Conservation (phyloP, 139 green algal genomes). For the Haematococcus sp. region DNA sequence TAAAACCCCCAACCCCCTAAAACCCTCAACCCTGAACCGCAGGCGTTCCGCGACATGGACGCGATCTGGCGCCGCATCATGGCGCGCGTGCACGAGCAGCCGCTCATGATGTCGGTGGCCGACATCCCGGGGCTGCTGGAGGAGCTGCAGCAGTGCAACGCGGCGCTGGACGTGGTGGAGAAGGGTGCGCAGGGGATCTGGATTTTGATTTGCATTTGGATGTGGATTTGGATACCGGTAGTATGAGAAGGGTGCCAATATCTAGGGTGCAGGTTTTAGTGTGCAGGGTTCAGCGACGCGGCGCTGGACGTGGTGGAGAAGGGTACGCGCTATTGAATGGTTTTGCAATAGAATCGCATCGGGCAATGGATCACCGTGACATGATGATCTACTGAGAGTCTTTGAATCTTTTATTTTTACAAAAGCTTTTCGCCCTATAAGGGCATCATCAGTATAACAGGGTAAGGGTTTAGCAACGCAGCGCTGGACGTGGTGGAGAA, state of each 20-base stretch:
- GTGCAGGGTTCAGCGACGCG: too few relatives aligned
- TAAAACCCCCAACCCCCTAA: too few relatives aligned
- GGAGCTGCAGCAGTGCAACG: slow-evolving; percentile 61
- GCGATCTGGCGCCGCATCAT: slow-evolving; percentile 69
- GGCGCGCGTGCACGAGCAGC: slow-evolving; percentile 26
- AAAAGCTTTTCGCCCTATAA: too few relatives aligned
- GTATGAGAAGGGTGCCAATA: too few relatives aligned
- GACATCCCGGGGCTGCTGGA: slow-evolving; percentile 66
- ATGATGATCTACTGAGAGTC: too few relatives aligned
- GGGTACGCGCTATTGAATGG: slow-evolving; percentile 27
- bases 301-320: slow-evolving; percentile 73
- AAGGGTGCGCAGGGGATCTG: slow-evolving; percentile 35
- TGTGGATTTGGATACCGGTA: too few relatives aligned
- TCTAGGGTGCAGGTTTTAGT: too few relatives aligned
- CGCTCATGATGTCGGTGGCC: slow-evolving; percentile 55
- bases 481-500: slow-evolving; percentile 73
- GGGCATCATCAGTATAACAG: too few relatives aligned
- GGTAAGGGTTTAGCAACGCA: too few relatives aligned
- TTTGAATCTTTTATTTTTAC: too few relatives aligned
- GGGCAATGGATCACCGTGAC: too few relatives aligned
- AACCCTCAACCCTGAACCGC: too few relatives aligned
- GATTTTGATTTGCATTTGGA: background rate
- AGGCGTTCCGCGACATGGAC: slow-evolving; percentile 66
- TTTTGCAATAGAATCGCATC: background rate
- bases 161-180: slow-evolving; percentile 69